A percentile compares a stretch with the other conserved stretches of the same genome.
Conservation (phyloP, 2,329 filamentous ascomycete species). For the Fusarium chuoi region DNA sequence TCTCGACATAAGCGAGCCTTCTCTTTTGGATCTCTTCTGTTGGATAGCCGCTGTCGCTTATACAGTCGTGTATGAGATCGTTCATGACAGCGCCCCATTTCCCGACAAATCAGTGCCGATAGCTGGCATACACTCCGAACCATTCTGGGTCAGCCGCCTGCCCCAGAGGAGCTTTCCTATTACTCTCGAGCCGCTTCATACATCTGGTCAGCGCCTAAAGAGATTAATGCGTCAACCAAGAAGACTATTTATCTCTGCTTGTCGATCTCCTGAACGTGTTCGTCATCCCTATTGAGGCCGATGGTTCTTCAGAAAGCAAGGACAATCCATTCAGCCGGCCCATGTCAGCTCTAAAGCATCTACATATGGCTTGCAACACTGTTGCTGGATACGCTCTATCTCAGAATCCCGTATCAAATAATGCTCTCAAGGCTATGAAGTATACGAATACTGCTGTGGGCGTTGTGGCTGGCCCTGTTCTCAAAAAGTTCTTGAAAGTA, state of each 20-base stretch:
- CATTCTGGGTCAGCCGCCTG: neutral
- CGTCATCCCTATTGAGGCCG: neutral
- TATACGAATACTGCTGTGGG: neutral
- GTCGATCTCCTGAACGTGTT: neutral
- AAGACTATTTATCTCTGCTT: accelerated
- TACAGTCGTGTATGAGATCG: accelerated
- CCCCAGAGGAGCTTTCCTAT: neutral
- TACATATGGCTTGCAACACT: accelerated
- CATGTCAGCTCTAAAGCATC: accelerated
- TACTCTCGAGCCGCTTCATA: accelerated
- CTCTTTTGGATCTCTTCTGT: neutral
- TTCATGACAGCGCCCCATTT: neutral
- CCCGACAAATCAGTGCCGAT: neutral
- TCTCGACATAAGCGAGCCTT: neutral
- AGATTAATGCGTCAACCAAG: accelerated
- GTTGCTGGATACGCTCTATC: neutral
- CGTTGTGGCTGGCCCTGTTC: accelerated
- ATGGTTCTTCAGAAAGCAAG: neutral
- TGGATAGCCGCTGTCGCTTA: neutral
- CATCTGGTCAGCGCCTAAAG: neutral
- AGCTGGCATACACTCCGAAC: neutral
- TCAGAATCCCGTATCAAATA: accelerated
- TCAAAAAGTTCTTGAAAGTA: neutral
- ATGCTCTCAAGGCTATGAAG: neutral
- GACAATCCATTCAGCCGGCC: accelerated